Base-by-base conservation (phyloP, 2,329 filamentous ascomycete species). In the Phoma sp. region DNA sequence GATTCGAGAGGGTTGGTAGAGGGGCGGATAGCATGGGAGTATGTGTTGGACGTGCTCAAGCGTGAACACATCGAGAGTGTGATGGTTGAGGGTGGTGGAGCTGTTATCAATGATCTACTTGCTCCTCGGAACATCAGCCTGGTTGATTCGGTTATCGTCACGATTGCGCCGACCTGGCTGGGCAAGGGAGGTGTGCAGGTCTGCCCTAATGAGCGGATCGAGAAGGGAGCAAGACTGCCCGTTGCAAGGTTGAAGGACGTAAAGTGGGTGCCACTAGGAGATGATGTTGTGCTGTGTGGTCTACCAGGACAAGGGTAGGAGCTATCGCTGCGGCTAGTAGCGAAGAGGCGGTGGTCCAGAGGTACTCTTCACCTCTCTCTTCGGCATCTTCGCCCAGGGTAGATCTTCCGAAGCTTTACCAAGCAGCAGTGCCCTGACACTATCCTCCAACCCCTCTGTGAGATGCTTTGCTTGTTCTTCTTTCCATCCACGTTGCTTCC, bases 41-140 rank as follows among this genome's bases (percentile, higher is more conserved):
- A 82, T 36, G 82, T 96, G 15, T 76, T 96, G 27, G 75, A 75
- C 17, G 77, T 80, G 3, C 74, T 96, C 31, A 77, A 75, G 25
- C 72, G 71, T 1, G 81, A 89, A 63, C 86, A 87, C 1, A 77
- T 96, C 39, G 75, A 77, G 47, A 96, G 92, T 70, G 81, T 97
- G 54, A 97, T 97, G 94, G 83, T 98, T 43, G 94, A 98, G 74
- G 94, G 94, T 0, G 94, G 94, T 10, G 93, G 85, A 0, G 80
- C 82, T 10, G 86, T 97, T 31, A 91, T 98, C 71, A 96, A 95
- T 71, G 85, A 89, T 33, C 77, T 98, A 17, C 80, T 98, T n/a
- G 80, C 83, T 35, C 80, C 84, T 2, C 78, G 79, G 25, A 85
- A 87, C 65, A 79, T 85, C 15, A 65, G 73, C n/a, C 77, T 92